Conservation (phyloP, 306 rosid genomes). For the Citrullus mucosospermus region DNA sequence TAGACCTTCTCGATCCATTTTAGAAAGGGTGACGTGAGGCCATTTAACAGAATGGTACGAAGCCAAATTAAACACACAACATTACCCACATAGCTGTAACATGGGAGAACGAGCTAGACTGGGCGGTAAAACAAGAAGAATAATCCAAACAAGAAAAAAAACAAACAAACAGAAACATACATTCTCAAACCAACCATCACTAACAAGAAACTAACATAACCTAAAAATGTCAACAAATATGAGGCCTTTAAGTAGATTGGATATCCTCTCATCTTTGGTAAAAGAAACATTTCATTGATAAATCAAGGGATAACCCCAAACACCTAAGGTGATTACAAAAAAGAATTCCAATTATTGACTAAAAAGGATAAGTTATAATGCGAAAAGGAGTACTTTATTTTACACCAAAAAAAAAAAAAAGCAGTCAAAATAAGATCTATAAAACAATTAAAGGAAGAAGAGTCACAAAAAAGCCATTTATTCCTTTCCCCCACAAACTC, state of each 20-base stretch:
- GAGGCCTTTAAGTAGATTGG: background rate
- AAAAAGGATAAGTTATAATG: too few relatives aligned
- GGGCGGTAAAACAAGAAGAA: background rate
- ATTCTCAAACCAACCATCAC: background rate
- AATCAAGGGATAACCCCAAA: too few relatives aligned
- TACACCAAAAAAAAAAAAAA: too few relatives aligned
- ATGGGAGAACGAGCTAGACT: background rate
- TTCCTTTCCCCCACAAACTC: too few relatives aligned
- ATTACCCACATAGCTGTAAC: background rate
- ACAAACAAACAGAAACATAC: background rate
- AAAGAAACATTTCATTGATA: too few relatives aligned
- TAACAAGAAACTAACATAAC: background rate
- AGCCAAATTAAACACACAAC: background rate
- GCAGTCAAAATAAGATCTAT: too few relatives aligned
- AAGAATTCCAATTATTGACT: too few relatives aligned
- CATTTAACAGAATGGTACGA: background rate
- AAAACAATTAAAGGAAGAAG: too few relatives aligned
- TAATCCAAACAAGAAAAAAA: too few relatives aligned
- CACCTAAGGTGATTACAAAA: too few relatives aligned
- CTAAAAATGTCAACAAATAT: background rate
- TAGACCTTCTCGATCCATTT: background rate
- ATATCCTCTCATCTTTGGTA: background rate
- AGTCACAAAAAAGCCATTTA: too few relatives aligned
- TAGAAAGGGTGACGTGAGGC: background rate
- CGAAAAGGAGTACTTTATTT: too few relatives aligned